phyloP scores from a whole-genome alignment of 768 basidiomycete species.

The Holtermanniella nyarrowii region DNA sequence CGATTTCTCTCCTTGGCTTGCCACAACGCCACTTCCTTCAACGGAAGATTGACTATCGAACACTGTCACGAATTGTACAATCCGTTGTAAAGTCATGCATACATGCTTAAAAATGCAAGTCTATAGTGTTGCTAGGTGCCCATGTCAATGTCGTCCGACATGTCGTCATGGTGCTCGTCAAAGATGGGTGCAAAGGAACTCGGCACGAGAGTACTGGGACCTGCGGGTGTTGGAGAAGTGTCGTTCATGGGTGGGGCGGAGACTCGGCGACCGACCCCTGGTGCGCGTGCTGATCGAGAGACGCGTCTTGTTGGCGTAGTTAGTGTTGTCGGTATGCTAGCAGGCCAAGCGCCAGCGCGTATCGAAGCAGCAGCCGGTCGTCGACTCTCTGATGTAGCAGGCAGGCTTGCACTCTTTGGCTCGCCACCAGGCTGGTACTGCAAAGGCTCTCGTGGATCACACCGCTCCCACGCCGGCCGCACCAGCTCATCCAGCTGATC shows the following conservation, averaged over 20 bases:
- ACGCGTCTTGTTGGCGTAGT: neutral
- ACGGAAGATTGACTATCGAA: too few species aligned
- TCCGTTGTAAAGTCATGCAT: neutral
- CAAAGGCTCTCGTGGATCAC: constrained; percentile 14
- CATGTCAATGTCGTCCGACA: neutral
- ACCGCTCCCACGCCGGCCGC: constrained; percentile 18
- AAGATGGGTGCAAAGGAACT: constrained; percentile 16
- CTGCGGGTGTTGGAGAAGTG: neutral
- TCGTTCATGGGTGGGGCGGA: neutral
- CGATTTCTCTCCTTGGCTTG: neutral
- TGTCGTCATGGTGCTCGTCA: constrained; percentile 11
- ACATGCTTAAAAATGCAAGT: neutral
- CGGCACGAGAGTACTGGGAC: neutral
- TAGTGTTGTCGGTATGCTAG: neutral
- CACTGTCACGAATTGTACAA: neutral
- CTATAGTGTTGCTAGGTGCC: neutral
- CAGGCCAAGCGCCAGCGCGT: neutral
- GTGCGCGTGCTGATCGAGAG: neutral
- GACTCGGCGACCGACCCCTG: too few species aligned
- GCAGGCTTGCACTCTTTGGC: neutral
- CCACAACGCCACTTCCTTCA: neutral
- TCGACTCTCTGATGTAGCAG: too few species aligned
- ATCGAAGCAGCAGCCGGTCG: too few species aligned
- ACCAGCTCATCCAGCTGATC: constrained; percentile 16
- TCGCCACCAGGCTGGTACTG: constrained; percentile 7